A percentile compares a stretch with the other conserved stretches of the same genome.
Evolutionary conservation across 345 rosid species (phyloP).

Genomic region (Pelargonium nanum): DNA sequence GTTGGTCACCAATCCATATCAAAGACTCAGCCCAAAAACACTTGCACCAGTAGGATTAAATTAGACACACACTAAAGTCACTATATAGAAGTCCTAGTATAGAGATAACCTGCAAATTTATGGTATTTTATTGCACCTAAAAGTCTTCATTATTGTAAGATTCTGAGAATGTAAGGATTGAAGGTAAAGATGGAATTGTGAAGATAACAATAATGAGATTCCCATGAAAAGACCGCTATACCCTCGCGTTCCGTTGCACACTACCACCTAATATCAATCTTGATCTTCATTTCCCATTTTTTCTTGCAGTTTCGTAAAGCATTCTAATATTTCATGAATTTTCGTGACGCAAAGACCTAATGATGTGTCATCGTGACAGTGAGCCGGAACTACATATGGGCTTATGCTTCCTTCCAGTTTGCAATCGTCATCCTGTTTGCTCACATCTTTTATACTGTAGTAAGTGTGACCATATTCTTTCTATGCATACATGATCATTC

Average conservation of each 20-base stretch:
- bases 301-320: not conserved
- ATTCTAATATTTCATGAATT: not conserved
- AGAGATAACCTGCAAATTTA: too few species aligned
- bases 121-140: too few species aligned
- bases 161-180: too few species aligned
- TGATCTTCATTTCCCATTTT: not conserved
- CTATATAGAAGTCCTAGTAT: too few species aligned
- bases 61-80: too few species aligned
- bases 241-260: not conserved
- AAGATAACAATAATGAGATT: too few species aligned
- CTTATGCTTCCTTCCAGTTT: constrained; percentile 50
- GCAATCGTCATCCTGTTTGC: constrained; percentile 50
- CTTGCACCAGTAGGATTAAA: too few species aligned
- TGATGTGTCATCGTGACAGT: constrained; percentile 26
- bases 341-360: not conserved
- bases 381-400: constrained; percentile 55
- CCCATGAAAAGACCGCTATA: not conserved
- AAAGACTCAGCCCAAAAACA: too few species aligned
- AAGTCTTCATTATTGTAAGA: too few species aligned
- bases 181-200: too few species aligned
- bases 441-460: constrained; percentile 46
- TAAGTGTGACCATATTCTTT: constrained; percentile 17
- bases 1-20: too few species aligned
- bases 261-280: not conserved
- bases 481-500: not conserved